Evolutionary conservation across 257 asterid species (phyloP), one percentile per base, ranked within the genome.

Genomic region (Nicotiana tomentosiformis): DNA sequence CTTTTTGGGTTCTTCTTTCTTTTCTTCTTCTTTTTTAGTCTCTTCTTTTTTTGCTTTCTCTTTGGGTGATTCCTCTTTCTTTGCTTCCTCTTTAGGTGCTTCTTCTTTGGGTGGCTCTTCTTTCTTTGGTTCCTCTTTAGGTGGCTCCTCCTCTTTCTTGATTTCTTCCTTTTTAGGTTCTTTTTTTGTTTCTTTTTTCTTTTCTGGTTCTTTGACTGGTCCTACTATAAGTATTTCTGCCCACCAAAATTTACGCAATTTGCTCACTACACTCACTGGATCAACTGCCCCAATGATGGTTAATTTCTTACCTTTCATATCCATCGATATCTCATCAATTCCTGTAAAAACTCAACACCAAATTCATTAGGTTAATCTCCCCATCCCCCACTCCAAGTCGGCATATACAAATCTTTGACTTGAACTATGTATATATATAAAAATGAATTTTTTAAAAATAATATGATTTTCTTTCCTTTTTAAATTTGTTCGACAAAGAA

Each of bases 201-300:
- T 88, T 81, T 88, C 62, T 0, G 90, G 90, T 16, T 86, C 91
- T 64, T 86, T 87, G 12, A 83, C 85, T 1, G 93, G 94, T 32
- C 92, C 91, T 3, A 90, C 88, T 1, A 82, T 89, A 80, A 92
- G 58, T 56, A 92, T 87, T 23, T 86, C 86, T 5, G 90, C 79
- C 5, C 85, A 78, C 94, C 94, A 90, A 26, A 78, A 84, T 60
- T 92, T 92, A 55, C 94, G 94, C 53, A 92, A 26, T 69, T 85
- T 92, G 93, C 89, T 84, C 0, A 87, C 94, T 17, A 89, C 92
- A 0, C 66, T 88, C 35, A 90, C 88, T 0, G 96, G 96, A 68
- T 90, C 96, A 5, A 90, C 96, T 0, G 89, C 86, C 32, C 96
- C 96, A 1, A 89, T 66, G 84, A 92, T 91, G 0, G 78, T 88